Evolutionary conservation across 2,329 filamentous ascomycete genomes (phyloP).

Genomic region (Aspergillus melleus): DNA sequence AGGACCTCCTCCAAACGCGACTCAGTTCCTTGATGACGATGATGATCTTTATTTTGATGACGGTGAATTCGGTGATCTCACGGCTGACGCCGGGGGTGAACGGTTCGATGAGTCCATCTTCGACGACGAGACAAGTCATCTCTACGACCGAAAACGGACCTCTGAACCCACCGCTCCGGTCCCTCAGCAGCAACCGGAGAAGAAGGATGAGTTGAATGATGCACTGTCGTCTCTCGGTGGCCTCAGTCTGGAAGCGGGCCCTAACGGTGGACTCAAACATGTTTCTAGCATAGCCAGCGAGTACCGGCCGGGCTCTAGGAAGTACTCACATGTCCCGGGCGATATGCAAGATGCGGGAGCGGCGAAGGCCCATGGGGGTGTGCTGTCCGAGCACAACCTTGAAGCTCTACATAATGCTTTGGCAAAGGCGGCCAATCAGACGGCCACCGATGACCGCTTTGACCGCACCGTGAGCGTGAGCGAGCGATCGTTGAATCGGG

Average conservation of each 20-base stretch:
- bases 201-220: constrained; percentile 4
- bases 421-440: constrained; percentile 75
- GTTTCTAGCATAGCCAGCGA: constrained; percentile 39
- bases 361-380: constrained; percentile 33
- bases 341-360: constrained; percentile 35
- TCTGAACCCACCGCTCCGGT: constrained; percentile 14
- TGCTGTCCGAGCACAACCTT: constrained; percentile 57
- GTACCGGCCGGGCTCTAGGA: constrained; percentile 22
- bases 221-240: constrained; percentile 15
- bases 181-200: constrained; percentile 10
- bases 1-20: background rate
- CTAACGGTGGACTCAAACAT: constrained; percentile 29
- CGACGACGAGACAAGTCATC: constrained; percentile 47
- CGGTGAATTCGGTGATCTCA: constrained; percentile 46
- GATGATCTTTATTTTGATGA: constrained; percentile 51
- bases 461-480: constrained; percentile 57
- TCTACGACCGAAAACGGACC: constrained; percentile 41
- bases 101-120: constrained; percentile 51
- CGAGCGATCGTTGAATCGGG: constrained; percentile 38
- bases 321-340: constrained; percentile 27
- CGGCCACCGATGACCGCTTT: constrained; percentile 75
- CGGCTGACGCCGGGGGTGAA: constrained; percentile 30
- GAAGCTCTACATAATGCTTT: constrained; percentile 81
- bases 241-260: constrained; percentile 1
- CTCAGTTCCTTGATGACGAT: constrained; percentile 17